A percentile compares a stretch with the other conserved stretches of the same genome.
Evolutionary conservation across 768 basidiomycete species (phyloP).

Genomic region (Suillus paluster): DNA sequence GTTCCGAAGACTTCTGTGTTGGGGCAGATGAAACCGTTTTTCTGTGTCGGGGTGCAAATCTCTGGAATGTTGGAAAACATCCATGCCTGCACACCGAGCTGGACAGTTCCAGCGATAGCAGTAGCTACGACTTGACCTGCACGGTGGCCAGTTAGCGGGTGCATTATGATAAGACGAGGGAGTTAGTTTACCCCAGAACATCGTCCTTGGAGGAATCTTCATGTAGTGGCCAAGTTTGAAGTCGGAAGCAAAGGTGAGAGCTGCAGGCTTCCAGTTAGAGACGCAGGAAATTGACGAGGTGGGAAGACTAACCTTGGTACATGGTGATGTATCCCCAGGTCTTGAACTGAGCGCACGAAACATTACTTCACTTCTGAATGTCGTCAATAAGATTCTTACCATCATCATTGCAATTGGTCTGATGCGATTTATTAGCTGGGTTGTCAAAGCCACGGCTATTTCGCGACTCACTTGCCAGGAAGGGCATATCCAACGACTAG

Average conservation of each 20-base stretch:
- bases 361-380: constrained; percentile 17
- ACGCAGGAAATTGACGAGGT: constrained; percentile 45
- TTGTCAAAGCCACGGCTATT: neutral
- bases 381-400: constrained; percentile 20
- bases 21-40: constrained; percentile 73
- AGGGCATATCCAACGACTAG: constrained; percentile 63
- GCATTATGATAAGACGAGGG: neutral
- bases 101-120: constrained; percentile 44
- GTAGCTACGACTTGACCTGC: constrained; percentile 45
- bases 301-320: constrained; percentile 47
- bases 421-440: neutral
- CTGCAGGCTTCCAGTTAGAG: constrained; percentile 52
- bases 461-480: constrained; percentile 44
- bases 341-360: constrained; percentile 49
- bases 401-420: constrained; percentile 79
- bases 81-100: constrained; percentile 50
- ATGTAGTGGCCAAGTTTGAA: constrained; percentile 35
- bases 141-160: neutral
- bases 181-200: constrained; percentile 26
- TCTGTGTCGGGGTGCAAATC: constrained; percentile 50
- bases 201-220: constrained; percentile 37
- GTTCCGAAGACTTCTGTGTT: constrained; percentile 75
- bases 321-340: constrained; percentile 72
- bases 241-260: constrained; percentile 40
- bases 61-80: constrained; percentile 47